A percentile compares a stretch with the other conserved stretches of the same genome.
phyloP scores from a whole-genome alignment of 352 stramenopile species.

The Phytophthora pistaciae region DNA sequence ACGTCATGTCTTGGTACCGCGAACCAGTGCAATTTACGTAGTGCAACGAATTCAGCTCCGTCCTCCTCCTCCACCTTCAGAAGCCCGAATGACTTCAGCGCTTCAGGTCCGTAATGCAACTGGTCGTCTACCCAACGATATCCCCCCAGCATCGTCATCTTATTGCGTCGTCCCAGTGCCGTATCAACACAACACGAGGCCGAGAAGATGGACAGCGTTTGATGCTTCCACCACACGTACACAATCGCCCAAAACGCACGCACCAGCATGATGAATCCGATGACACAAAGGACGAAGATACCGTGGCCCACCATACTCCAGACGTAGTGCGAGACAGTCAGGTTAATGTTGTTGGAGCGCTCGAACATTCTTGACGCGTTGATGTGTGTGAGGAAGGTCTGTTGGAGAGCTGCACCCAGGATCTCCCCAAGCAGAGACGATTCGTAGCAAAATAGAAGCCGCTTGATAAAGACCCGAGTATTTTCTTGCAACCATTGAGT shows the following conservation, averaged over 20 bases:
- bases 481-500: slow-evolving; percentile 9
- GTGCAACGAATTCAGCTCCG: slow-evolving; percentile 6
- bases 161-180: slow-evolving; percentile 15
- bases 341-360: not conserved
- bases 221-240: slow-evolving; percentile 10
- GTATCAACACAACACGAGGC: slow-evolving; percentile 28
- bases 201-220: slow-evolving; percentile 12
- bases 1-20: slow-evolving; percentile 9
- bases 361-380: slow-evolving; percentile 15
- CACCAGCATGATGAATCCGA: slow-evolving; percentile 21
- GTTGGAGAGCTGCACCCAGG: slow-evolving; percentile 13
- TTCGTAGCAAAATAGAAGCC: slow-evolving; percentile 38
- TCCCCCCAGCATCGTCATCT: slow-evolving; percentile 33
- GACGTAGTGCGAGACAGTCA: slow-evolving; percentile 17
- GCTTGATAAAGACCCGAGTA: slow-evolving; percentile 19
- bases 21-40: slow-evolving; percentile 30
- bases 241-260: slow-evolving; percentile 19
- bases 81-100: slow-evolving; percentile 23
- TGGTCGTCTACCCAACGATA: slow-evolving; percentile 15
- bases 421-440: slow-evolving; percentile 13
- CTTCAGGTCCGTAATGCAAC: slow-evolving; percentile 23
- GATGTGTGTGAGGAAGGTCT: slow-evolving; percentile 28
- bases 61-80: slow-evolving; percentile 24
- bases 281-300: slow-evolving; percentile 25
- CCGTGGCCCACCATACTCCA: slow-evolving; percentile 33